Conservation (phyloP, 2,329 filamentous ascomycete species). For the Rhinocladiella mackenziei region DNA sequence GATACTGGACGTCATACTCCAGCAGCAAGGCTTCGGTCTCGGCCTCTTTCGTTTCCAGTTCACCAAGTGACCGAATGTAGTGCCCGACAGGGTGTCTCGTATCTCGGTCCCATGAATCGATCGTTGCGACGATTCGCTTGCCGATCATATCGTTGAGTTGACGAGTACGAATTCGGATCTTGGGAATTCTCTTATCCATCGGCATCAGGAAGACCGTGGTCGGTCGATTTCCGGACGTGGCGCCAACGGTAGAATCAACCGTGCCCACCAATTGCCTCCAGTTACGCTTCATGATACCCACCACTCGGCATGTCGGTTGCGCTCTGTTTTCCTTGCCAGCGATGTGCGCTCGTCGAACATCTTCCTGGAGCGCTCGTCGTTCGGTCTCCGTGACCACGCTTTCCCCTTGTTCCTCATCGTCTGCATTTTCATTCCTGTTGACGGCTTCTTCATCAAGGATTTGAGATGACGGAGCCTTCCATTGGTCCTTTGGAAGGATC, state of each 20-base stretch:
- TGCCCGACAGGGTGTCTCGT: slow-evolving; percentile 90
- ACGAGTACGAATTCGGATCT: slow-evolving; percentile 86
- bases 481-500: slow-evolving; percentile 87
- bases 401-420: slow-evolving; percentile 68
- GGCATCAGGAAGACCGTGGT: slow-evolving; percentile 93
- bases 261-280: slow-evolving; percentile 98
- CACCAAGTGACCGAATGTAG: slow-evolving; percentile 86
- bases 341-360: slow-evolving; percentile 80
- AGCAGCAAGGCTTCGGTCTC: slow-evolving; percentile 92
- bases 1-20: slow-evolving; percentile 96
- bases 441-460: slow-evolving; percentile 91
- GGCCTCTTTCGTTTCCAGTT: slow-evolving; percentile 93
- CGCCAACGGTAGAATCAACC: slow-evolving; percentile 68
- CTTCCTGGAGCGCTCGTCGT: slow-evolving; percentile 79
- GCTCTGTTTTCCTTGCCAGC: slow-evolving; percentile 70
- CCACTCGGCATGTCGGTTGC: slow-evolving; percentile 86
- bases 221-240: slow-evolving; percentile 76
- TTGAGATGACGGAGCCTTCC: slow-evolving; percentile 93
- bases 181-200: slow-evolving; percentile 97
- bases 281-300: slow-evolving; percentile 89
- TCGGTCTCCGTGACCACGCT: slow-evolving; percentile 86
- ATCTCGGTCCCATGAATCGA: slow-evolving; percentile 92
- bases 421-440: slow-evolving; percentile 90
- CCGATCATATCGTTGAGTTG: slow-evolving; percentile 85
- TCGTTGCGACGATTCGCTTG: slow-evolving; percentile 85